Conservation (phyloP, 139 green algal genomes). For the Coelastrella sp. region DNA sequence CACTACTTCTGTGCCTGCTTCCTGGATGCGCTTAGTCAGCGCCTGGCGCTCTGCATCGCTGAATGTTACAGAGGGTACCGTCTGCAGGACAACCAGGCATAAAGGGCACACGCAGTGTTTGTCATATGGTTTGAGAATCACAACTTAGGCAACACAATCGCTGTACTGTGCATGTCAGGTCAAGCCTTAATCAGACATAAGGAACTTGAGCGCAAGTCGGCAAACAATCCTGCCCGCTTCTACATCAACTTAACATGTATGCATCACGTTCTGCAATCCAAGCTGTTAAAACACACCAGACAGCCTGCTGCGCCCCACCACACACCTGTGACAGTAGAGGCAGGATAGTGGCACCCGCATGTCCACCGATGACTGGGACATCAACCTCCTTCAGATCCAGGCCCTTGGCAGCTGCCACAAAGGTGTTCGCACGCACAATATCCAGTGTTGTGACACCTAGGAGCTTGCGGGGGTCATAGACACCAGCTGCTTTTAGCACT, state of each 20-base stretch:
- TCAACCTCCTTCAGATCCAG: slow-evolving; percentile 85
- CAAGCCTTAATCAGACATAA: too few species aligned
- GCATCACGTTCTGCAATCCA: too few species aligned
- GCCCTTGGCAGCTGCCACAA: slow-evolving; percentile 80
- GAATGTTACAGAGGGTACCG: slow-evolving; percentile 87
- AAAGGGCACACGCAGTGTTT: not conserved
- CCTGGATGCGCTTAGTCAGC: slow-evolving; percentile 92
- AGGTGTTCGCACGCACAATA: slow-evolving; percentile 94
- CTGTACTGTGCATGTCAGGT: too few species aligned
- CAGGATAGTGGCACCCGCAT: slow-evolving; percentile 98
- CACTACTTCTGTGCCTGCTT: slow-evolving; percentile 99
- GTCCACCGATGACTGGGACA: slow-evolving; percentile 98
- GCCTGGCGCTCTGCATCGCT: slow-evolving; percentile 83
- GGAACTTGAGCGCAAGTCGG: too few species aligned
- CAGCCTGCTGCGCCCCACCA: too few species aligned
- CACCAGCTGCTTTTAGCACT: slow-evolving; percentile 83
- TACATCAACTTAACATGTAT: too few species aligned
- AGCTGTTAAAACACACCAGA: too few species aligned
- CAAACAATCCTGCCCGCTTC: too few species aligned
- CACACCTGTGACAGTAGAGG: slow-evolving; percentile 96
- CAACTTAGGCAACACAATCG: too few species aligned
- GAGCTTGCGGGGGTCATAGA: slow-evolving; percentile 90
- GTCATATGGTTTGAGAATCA: too few species aligned
- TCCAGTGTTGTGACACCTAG: slow-evolving; percentile 98
- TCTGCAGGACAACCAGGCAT: slow-evolving; percentile 57